Base-by-base conservation (phyloP, 768 basidiomycete genomes). In the Hemileccinum rubropunctum region DNA sequence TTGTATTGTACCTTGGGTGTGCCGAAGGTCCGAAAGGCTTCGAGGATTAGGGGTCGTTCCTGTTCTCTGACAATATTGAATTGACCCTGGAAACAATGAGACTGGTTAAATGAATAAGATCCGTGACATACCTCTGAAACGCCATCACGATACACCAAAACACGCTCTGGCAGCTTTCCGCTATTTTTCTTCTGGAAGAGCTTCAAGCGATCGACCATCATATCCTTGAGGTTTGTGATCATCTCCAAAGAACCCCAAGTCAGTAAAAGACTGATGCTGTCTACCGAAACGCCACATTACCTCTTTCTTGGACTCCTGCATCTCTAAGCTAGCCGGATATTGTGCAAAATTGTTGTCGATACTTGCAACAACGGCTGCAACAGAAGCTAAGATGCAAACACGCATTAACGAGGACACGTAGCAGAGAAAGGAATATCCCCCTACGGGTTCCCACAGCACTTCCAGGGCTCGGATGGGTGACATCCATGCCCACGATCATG, bases 381-480 rank as follows among this genome's bases (percentile, higher is more conserved):
- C 68, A 14, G 78, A 79, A 10, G 79, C 66, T 68, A 42, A 11
- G 32, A 42, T 28, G 6, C 11, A 44, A 35, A 36, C 10, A 21
- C 18, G 3, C 4, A 17, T 59, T 27, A 51, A 17, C 42, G 13
- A 48, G 4, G n/a, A 23, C 10, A 33, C 15, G 37, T 10, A n/a
- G n/a, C 11, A n/a, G 2, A 12, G 27, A 35, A 9, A 36, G 34
- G 8, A 0, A 49, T 14, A 23, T 36, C 34, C 28, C n/a, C 68
- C 50, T 49, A 68, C 66, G 75, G 15, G 80, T 80, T 13, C 80
- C 77, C 26, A 63, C 60, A 54, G 81, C 75, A 50, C 85, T 88
- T 2, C 84, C 84, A 5, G 81, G 83, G 17, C 89, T 86, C 18
- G 89, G 88, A 67, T 92, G 89, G 2, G 87, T 91, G 20, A 88